Evolutionary conservation across 345 rosid species (phyloP).

Genomic region (Psidium friedrichsthalianum): DNA sequence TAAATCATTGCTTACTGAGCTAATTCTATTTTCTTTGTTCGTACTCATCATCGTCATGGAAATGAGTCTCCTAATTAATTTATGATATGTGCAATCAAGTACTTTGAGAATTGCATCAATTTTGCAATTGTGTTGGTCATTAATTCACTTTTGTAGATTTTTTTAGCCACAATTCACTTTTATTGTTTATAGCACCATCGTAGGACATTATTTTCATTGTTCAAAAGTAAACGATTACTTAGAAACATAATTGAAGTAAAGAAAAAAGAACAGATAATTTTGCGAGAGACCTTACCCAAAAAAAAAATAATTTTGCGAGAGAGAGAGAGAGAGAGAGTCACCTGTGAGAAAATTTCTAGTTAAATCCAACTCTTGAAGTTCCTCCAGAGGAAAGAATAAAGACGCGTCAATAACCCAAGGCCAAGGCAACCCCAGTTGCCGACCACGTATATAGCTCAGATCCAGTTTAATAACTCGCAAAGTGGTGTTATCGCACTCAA

Average conservation of each 20-base stretch:
- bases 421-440: too few species aligned
- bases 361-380: background rate
- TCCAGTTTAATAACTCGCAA: too few species aligned
- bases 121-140: background rate
- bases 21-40: background rate
- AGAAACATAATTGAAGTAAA: background rate
- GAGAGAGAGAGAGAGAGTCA: background rate
- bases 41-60: background rate
- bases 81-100: background rate
- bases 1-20: background rate
- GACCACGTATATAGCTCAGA: too few species aligned
- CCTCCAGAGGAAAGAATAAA: background rate
- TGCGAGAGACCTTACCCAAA: too few species aligned
- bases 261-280: background rate
- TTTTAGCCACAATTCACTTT: background rate
- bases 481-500: background rate
- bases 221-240: background rate
- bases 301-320: too few species aligned
- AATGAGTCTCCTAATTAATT: background rate
- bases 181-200: background rate
- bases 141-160: background rate
- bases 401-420: background rate
- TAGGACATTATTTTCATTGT: background rate
- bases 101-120: background rate
- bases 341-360: fast-evolving